These are phyloP conservation scores for Aspergillus transmontanensis DNA, from an alignment of 2,329 filamentous ascomycete genomes.

Conservation along the genomic window DNA sequence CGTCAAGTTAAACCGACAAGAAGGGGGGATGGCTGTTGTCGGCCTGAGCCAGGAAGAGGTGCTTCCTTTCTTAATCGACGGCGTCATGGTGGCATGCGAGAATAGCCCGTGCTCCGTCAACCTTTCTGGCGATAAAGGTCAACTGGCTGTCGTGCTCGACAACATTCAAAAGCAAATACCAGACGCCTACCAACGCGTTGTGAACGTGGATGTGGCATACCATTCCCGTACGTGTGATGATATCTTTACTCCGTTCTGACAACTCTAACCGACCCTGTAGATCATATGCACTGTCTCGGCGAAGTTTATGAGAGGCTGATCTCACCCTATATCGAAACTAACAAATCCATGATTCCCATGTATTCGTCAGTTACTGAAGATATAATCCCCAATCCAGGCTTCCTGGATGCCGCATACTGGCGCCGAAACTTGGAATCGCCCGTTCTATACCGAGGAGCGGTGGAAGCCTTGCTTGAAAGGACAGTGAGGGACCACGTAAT, in stretches of 20 bases:
- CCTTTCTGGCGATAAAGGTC: neutral
- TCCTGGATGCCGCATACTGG: constrained; percentile 1
- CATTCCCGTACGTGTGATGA: constrained; percentile 3
- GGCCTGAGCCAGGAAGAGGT: constrained; percentile 16
- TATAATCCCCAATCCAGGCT: constrained; percentile 10
- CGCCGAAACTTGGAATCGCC: constrained; percentile 1
- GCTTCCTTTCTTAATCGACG: constrained; percentile 6
- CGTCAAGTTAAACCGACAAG: neutral
- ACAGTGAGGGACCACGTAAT: neutral
- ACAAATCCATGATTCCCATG: neutral
- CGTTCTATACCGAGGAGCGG: constrained; percentile 32
- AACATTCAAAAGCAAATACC: neutral
- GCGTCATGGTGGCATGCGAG: constrained; percentile 36
- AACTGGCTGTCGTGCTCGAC: neutral
- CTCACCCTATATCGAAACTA: neutral
- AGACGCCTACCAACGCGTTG: neutral
- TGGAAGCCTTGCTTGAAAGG: neutral
- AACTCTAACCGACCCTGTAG: neutral
- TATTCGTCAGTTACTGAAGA: neutral
- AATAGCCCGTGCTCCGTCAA: constrained; percentile 45
- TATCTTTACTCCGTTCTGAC: neutral
- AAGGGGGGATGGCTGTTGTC: constrained; percentile 25
- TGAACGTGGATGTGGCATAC: neutral
- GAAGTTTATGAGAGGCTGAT: neutral
- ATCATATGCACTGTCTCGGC: neutral